Evolutionary conservation across 2,329 filamentous ascomycete species (phyloP).

Genomic region (Verticillium albo-atrum): DNA sequence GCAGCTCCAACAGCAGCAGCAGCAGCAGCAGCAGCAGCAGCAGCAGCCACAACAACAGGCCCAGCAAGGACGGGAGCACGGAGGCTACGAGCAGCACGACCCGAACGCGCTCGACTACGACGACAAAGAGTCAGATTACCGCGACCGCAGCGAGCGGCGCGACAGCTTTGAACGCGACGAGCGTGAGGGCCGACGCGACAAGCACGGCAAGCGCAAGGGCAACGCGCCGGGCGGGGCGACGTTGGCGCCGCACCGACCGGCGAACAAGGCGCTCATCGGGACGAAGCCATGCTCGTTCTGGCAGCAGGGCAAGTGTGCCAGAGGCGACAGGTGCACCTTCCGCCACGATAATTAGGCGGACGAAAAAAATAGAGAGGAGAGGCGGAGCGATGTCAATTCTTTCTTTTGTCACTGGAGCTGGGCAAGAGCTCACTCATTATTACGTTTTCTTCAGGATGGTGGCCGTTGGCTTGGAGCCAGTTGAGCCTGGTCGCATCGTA

Average conservation of each 20-base stretch:
- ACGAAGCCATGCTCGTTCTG: slow-evolving; percentile 69
- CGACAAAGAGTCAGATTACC: slow-evolving; percentile 19
- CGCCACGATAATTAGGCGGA: slow-evolving; percentile 50
- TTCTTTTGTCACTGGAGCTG: background rate
- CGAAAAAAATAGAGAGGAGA: background rate
- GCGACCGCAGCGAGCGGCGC: slow-evolving; percentile 10
- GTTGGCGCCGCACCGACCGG: slow-evolving; percentile 35
- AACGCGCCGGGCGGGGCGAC: slow-evolving; percentile 18
- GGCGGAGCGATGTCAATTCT: background rate
- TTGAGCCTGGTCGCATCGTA: no score
- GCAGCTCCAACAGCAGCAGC: slow-evolving; percentile 28
- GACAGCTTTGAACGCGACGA: slow-evolving; percentile 29
- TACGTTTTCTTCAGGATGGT: no score
- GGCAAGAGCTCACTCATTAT: background rate
- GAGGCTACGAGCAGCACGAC: slow-evolving; percentile 11
- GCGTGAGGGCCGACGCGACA: slow-evolving; percentile 23
- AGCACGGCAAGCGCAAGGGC: slow-evolving; percentile 28
- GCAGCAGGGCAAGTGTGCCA: slow-evolving; percentile 65
- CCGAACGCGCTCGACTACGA: slow-evolving; percentile 13
- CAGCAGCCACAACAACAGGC: slow-evolving; percentile 13
- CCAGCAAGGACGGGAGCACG: background rate
- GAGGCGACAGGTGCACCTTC: slow-evolving; percentile 71
- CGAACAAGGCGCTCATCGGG: slow-evolving; percentile 55
- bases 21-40: slow-evolving; percentile 12
- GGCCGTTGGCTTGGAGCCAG: no score